phyloP scores from a whole-genome alignment of 495 filamentous ascomycete genomes.

The Aspergillus carlsbadensis region DNA sequence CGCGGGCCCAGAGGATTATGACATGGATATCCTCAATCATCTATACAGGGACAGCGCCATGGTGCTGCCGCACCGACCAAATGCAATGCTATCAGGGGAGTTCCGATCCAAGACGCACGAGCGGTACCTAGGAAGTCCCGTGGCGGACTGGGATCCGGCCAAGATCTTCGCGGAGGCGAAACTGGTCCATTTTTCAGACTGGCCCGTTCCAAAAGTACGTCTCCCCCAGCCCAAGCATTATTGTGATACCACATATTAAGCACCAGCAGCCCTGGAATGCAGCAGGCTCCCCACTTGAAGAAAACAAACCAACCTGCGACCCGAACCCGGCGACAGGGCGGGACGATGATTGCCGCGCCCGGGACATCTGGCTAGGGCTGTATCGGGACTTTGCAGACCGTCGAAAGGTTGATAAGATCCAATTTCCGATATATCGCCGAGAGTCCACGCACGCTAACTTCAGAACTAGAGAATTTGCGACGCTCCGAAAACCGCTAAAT shows the following conservation, averaged over 20 bases:
- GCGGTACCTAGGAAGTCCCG: slow-evolving; percentile 54
- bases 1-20: slow-evolving; percentile 39
- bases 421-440: too few species aligned
- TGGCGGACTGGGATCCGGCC: slow-evolving; percentile 59
- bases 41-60: slow-evolving; percentile 57
- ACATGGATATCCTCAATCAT: slow-evolving; percentile 68
- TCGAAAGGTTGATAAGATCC: slow-evolving; percentile 9
- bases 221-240: too few species aligned
- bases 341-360: slow-evolving; percentile 5
- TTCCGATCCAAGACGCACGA: slow-evolving; percentile 54
- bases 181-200: too few species aligned
- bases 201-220: too few species aligned
- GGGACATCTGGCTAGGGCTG: slow-evolving; percentile 7
- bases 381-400: slow-evolving; percentile 10
- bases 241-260: too few species aligned
- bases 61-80: slow-evolving; percentile 65
- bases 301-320: too few species aligned
- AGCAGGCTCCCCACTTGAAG: too few species aligned
- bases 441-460: too few species aligned
- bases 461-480: too few species aligned
- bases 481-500: too few species aligned
- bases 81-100: slow-evolving; percentile 61
- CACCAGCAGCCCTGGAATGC: too few species aligned
- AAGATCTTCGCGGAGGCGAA: slow-evolving; percentile 58
- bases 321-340: neutral